Evolutionary conservation across 2,329 filamentous ascomycete species (phyloP).

Genomic region (Madurella mycetomatis): DNA sequence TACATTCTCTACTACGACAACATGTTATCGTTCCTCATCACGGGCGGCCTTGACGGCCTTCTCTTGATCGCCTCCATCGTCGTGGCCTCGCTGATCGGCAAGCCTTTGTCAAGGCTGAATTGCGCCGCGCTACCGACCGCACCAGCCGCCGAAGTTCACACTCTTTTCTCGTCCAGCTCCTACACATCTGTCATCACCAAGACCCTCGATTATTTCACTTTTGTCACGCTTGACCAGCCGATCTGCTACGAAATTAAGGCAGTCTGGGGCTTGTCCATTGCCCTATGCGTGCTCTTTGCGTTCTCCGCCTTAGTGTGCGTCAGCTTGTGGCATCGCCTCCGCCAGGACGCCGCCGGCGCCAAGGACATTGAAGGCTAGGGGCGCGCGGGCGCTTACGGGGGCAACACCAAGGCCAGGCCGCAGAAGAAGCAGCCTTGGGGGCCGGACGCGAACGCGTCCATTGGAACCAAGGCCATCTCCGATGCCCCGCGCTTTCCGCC

Average conservation of each 20-base stretch:
- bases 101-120: conserved; percentile 22
- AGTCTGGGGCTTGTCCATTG: conserved; percentile 24
- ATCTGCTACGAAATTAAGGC: conserved; percentile 25
- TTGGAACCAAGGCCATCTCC: conserved; percentile 14
- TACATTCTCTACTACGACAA: conserved; percentile 27
- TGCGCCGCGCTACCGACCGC: conserved; percentile 17
- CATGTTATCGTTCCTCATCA: conserved; percentile 22
- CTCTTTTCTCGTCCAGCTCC: conserved; percentile 5
- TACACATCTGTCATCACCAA: conserved; percentile 13
- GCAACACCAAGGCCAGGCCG: conserved; percentile 1
- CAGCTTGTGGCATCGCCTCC: conserved; percentile 25
- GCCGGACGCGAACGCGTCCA: conserved; percentile 15
- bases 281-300: conserved; percentile 23
- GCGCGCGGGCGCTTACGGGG: conserved; percentile 24
- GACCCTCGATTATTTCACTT: conserved; percentile 19
- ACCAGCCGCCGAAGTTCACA: not conserved
- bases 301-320: conserved; percentile 22
- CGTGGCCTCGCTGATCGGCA: conserved; percentile 23
- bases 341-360: conserved; percentile 9
- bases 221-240: conserved; percentile 19
- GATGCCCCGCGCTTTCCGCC: conserved; percentile 21
- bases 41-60: conserved; percentile 19
- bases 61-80: conserved; percentile 25
- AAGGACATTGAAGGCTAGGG: conserved; percentile 26
- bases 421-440: conserved; percentile 19